Evolutionary conservation across 352 stramenopile species (phyloP).

Genomic region (Globisporangium canariense): DNA sequence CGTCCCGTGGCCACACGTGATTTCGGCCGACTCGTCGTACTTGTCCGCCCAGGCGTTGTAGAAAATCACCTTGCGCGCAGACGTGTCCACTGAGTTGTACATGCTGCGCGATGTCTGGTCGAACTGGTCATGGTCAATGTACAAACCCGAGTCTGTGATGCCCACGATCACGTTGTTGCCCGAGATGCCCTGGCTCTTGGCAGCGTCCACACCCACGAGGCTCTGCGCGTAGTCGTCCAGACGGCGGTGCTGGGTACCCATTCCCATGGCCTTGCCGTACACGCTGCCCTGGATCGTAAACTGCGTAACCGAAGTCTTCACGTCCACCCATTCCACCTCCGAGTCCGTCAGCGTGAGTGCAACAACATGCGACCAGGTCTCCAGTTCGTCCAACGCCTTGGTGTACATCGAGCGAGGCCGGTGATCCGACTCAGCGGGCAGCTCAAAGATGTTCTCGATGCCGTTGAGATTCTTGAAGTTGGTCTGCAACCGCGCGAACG

Average conservation of each 20-base stretch:
- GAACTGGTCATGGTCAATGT: slow-evolving; percentile 83
- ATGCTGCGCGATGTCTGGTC: slow-evolving; percentile 58
- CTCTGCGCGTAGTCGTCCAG: slow-evolving; percentile 59
- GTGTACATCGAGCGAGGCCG: slow-evolving; percentile 43
- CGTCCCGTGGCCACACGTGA: slow-evolving; percentile 84
- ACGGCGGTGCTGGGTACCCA: slow-evolving; percentile 23
- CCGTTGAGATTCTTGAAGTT: slow-evolving; percentile 38
- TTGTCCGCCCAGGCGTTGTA: slow-evolving; percentile 76
- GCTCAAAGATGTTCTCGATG: slow-evolving; percentile 61
- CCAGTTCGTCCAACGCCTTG: slow-evolving; percentile 47
- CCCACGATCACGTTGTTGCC: slow-evolving; percentile 72
- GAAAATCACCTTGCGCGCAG: slow-evolving; percentile 69
- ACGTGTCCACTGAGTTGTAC: slow-evolving; percentile 34
- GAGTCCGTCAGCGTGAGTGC: slow-evolving; percentile 42
- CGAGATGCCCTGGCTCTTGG: slow-evolving; percentile 54
- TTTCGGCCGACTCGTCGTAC: slow-evolving; percentile 58
- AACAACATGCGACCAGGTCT: slow-evolving; percentile 57
- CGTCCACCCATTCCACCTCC: slow-evolving; percentile 66
- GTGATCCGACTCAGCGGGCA: slow-evolving; percentile 16
- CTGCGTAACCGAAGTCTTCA: slow-evolving; percentile 31
- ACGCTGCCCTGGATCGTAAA: slow-evolving; percentile 28
- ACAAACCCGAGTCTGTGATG: slow-evolving; percentile 80
- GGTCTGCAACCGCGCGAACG: slow-evolving; percentile 37
- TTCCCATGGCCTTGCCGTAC: slow-evolving; percentile 14
- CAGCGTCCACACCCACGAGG: slow-evolving; percentile 64